These are phyloP conservation scores for Diplodia scrobiculata DNA, from an alignment of 2,329 filamentous ascomycete species.

Conservation along the genomic window DNA sequence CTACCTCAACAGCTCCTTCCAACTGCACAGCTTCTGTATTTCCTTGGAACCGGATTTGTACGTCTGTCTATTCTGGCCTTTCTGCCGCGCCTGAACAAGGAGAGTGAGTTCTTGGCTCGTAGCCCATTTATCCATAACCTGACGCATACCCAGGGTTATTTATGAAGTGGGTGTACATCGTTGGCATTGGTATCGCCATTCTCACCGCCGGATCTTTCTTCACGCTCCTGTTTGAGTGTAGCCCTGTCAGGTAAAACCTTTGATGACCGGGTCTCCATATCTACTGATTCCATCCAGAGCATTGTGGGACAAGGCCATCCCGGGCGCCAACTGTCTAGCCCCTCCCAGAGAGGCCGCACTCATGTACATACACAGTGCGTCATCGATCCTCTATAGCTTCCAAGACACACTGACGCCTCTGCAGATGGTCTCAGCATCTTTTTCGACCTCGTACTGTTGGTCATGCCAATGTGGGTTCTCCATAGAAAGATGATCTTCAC, in stretches of 20 bases:
- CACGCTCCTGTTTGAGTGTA: slow-evolving; percentile 28
- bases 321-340: slow-evolving; percentile 37
- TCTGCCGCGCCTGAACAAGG: slow-evolving; percentile 42
- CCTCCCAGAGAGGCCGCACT: slow-evolving; percentile 36
- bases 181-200: slow-evolving; percentile 10
- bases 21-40: slow-evolving; percentile 34
- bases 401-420: not conserved
- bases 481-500: slow-evolving; percentile 44
- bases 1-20: slow-evolving; percentile 30
- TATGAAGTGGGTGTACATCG: slow-evolving; percentile 10
- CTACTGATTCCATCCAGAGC: not conserved
- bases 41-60: slow-evolving; percentile 41
- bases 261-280: not conserved
- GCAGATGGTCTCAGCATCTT: slow-evolving; percentile 34
- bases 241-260: slow-evolving; percentile 21
- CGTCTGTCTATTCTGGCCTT: slow-evolving; percentile 44
- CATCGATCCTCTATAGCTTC: slow-evolving; percentile 29
- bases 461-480: slow-evolving; percentile 40
- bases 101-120: slow-evolving; percentile 36
- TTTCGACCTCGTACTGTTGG: slow-evolving; percentile 40
- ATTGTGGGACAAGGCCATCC: slow-evolving; percentile 30
- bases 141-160: not conserved
- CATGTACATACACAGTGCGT: slow-evolving; percentile 40
- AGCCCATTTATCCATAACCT: not conserved
- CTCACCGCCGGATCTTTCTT: slow-evolving; percentile 21